These are phyloP conservation scores for Lactarius pseudohatsudake DNA, from an alignment of 768 basidiomycete genomes.

Conservation along the genomic window DNA sequence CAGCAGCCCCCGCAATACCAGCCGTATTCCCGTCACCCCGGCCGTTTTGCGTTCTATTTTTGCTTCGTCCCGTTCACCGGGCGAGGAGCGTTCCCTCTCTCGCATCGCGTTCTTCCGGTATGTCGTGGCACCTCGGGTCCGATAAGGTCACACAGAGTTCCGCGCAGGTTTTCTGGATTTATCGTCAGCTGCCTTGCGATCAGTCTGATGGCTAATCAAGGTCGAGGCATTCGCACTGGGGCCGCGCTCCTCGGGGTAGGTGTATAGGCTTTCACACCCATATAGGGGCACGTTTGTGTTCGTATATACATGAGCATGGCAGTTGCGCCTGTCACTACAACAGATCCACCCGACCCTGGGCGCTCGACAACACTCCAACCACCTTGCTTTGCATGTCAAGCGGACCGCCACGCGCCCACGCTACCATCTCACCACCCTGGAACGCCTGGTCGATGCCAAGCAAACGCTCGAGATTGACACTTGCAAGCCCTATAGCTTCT, in stretches of 20 bases:
- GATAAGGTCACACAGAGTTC: not conserved
- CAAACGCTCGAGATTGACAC: constrained; percentile 45
- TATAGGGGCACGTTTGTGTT: not conserved
- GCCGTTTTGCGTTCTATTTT: constrained; percentile 82
- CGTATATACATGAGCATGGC: not conserved
- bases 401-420: constrained; percentile 37
- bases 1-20: constrained; percentile 45
- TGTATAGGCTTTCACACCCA: constrained; percentile 30
- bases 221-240: constrained; percentile 63
- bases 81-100: constrained; percentile 82
- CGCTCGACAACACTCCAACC: constrained; percentile 37
- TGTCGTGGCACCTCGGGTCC: constrained; percentile 11
- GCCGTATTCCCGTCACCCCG: constrained; percentile 80
- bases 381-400: constrained; percentile 40
- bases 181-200: constrained; percentile 80
- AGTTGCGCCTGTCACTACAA: constrained; percentile 21
- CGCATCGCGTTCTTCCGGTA: constrained; percentile 86
- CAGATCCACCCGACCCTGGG: constrained; percentile 34
- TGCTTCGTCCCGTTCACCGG: constrained; percentile 76
- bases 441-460: constrained; percentile 36
- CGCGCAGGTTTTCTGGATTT: constrained; percentile 73
- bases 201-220: constrained; percentile 69
- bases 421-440: constrained; percentile 35
- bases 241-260: constrained; percentile 69
- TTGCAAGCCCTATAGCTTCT: constrained; percentile 40